Evolutionary conservation across 2,329 filamentous ascomycete species (phyloP), one percentile per base, ranked within the genome.

Genomic region (Aspergillus persii): DNA sequence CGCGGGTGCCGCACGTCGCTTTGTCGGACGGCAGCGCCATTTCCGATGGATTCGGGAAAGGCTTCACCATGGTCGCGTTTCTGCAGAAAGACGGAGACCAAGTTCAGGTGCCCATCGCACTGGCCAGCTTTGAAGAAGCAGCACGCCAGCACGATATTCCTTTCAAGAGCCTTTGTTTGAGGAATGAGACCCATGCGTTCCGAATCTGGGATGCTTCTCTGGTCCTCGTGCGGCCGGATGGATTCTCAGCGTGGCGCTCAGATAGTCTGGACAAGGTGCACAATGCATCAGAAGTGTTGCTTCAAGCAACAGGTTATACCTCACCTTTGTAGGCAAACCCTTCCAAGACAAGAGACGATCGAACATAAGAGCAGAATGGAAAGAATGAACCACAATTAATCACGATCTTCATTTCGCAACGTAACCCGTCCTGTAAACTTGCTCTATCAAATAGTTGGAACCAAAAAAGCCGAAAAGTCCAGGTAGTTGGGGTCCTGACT

Each of bases 151-250:
- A 48, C 18, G 26, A 23, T 15, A 41, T 59, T 26, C 60, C 60
- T 11, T 29, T 56, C 4, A 47, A 51, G 33, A 15, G n/a, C 11
- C 6, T 61, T 51, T 11, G 23, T 36, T 41, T 61, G 15, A 15
- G 29, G 9, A 41, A 50, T 29, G 56, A 59, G 33, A n/a, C n/a
- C 15, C 49, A 54, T 41, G 56, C 46, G 11, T n/a, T n/a, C 18
- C 18, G 39, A 12, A 49, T 59, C 29, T 61, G 56, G 56, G 48
- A 46, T 26, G 30, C 36, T 6, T 18, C 12, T 39, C 7, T 53
- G 23, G 57, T 59, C 9, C 53, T 61, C 15, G 53, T 61, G 12
- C 53, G 57, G 11, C 60, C 60, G 6, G 60, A 61, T 48, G 57
- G 46, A 8, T 55, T 53, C 49, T 30, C 49, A 8, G 30, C 57